phyloP scores from a whole-genome alignment of 257 asterid species.

The Solanum virginianum region DNA sequence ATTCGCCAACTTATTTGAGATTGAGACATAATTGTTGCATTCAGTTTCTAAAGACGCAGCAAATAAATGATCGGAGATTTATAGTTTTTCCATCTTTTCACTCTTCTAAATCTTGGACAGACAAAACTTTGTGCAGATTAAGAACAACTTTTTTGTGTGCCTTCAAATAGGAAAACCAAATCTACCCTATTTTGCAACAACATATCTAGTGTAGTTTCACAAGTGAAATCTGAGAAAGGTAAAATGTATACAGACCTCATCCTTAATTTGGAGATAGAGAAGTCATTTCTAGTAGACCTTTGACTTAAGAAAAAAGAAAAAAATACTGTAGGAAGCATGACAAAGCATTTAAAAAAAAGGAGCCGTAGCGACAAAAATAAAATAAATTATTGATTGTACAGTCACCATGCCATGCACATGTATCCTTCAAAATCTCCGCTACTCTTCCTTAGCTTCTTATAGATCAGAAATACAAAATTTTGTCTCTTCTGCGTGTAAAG shows the following conservation, averaged over 20 bases:
- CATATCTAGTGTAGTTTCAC: not conserved
- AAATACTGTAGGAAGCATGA: not conserved
- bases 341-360: not conserved
- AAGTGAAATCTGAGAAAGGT: not conserved
- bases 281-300: not conserved
- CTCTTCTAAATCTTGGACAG: not conserved
- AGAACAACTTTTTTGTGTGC: not conserved
- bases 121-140: not conserved
- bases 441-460: not conserved
- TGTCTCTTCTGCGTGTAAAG: not conserved
- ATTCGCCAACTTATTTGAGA: not conserved
- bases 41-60: not conserved
- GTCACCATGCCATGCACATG: slow-evolving; percentile 3
- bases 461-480: not conserved
- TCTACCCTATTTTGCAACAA: not conserved
- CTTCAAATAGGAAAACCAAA: not conserved
- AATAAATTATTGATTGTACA: not conserved
- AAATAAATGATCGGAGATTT: not conserved
- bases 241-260: not conserved
- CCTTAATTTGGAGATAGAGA: not conserved
- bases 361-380: not conserved
- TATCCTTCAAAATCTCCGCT: slow-evolving; percentile 1
- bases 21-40: not conserved
- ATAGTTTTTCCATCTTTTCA: not conserved
- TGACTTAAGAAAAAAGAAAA: not conserved